Base-by-base conservation (phyloP, 2,329 filamentous ascomycete genomes). In the Penicillium italicum region DNA sequence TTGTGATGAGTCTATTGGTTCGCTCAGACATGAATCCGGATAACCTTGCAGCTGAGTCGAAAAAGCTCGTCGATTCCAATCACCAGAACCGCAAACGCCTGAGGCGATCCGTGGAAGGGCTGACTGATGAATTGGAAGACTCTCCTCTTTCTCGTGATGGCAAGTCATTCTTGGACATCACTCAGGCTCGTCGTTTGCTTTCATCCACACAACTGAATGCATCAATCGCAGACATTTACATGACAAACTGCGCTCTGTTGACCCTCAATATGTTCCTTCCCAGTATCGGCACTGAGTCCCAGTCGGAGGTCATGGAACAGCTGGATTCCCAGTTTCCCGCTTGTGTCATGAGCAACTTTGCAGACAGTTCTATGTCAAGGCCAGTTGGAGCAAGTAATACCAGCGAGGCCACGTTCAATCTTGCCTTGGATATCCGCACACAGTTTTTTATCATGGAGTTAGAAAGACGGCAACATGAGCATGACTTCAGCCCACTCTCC, bases 351-450 rank as follows among this genome's bases (percentile, higher is more conserved):
- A 60, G 62, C 3, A 58, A 60, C 1, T 62, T 77, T 12, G 59
- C 59, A 11, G 57, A 56, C 33, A 62, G 47, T 5, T 50, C 42
- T 14, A 42, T 54, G 7, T 28, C 50, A 10, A 47, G 49, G 20
- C 49, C 47, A 11, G 18, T 58, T 34, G 79, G 76, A 6, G 67
- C 72, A 6, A 82, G 77, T 59, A 59, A 55, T 2, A 59, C 82
- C 7, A 57, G 12, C 46, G 74, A 49, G 60, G 75, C 41, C 18
- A 81, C 79, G 0, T 79, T 83, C 53, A 64, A 76, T 4, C 60
- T 84, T 22, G 79, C 75, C 1, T 66, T 85, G 7, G 79, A 82
- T 7, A 72, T 85, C 22, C 77, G 82, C 2, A 84, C 82, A 2
- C 83, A 85, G 58, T 71, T 76, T 11, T 71, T 79, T n/a, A 78